Conservation (phyloP, 2,329 filamentous ascomycete genomes). For the Colletotrichum karsti region DNA sequence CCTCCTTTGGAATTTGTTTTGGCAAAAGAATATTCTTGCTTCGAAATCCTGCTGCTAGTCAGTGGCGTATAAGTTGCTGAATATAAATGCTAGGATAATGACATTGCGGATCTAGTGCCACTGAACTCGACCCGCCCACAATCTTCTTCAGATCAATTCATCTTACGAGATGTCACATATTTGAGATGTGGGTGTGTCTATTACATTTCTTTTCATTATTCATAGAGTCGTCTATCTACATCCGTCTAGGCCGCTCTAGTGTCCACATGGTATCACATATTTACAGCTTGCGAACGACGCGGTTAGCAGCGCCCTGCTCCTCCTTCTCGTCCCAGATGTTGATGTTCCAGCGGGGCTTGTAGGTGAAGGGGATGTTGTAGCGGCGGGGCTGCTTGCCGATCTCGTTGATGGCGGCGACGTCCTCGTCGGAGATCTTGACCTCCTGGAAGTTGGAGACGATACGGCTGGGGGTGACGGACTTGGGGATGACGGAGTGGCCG, state of each 20-base stretch:
- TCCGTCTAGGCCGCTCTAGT: not conserved
- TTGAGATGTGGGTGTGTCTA: not conserved
- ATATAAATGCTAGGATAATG: too few species aligned
- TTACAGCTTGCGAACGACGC: constrained; percentile 49
- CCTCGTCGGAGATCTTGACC: constrained; percentile 66
- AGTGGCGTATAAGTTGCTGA: too few species aligned
- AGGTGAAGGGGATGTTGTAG: constrained; percentile 53
- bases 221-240: constrained; percentile 13
- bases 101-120: too few species aligned
- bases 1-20: too few species aligned
- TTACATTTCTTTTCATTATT: constrained; percentile 1
- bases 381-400: constrained; percentile 62
- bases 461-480: constrained; percentile 73
- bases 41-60: too few species aligned
- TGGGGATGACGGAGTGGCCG: constrained; percentile 78
- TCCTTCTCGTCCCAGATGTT: constrained; percentile 63
- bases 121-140: too few species aligned
- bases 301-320: constrained; percentile 58
- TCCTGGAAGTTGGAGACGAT: constrained; percentile 77
- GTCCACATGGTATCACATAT: constrained; percentile 15
- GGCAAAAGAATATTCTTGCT: too few species aligned
- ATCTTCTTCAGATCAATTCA: too few species aligned
- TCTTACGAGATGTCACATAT: too few species aligned
- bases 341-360: constrained; percentile 59
- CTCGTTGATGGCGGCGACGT: constrained; percentile 68